These are phyloP conservation scores for Clathrospora elynae DNA, from an alignment of 2,329 filamentous ascomycete genomes.

Conservation along the genomic window DNA sequence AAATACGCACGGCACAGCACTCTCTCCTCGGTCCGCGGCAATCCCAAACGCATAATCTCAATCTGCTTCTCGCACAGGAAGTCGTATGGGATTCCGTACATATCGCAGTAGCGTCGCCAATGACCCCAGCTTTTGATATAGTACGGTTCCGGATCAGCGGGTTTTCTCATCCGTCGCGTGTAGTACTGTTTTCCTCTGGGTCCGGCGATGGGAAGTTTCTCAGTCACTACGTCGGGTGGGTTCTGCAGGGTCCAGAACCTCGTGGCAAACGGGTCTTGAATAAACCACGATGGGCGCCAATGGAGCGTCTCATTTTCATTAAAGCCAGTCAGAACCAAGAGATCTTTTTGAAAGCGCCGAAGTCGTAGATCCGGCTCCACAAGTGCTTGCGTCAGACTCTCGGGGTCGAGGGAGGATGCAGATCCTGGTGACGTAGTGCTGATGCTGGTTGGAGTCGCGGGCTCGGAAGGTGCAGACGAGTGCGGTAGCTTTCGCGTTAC, in stretches of 20 bases:
- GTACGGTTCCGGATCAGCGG: constrained; percentile 17
- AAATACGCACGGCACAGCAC: constrained; percentile 11
- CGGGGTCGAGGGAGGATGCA: background rate
- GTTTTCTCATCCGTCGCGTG: constrained; percentile 31
- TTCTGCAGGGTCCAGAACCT: constrained; percentile 38
- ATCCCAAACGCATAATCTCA: constrained; percentile 24
- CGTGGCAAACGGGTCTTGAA: background rate
- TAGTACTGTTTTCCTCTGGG: constrained; percentile 8
- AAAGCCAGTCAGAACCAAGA: constrained; percentile 35
- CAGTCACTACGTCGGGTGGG: constrained; percentile 38
- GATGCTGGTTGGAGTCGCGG: constrained; percentile 1
- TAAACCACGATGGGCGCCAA: constrained; percentile 41
- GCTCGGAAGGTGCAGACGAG: background rate
- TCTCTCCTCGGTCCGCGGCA: constrained; percentile 11
- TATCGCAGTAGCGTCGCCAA: constrained; percentile 30
- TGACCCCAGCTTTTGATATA: constrained; percentile 31
- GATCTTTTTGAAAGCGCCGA: constrained; percentile 34
- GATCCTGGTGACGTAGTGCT: background rate
- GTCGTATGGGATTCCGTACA: constrained; percentile 29
- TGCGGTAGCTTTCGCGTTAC: background rate
- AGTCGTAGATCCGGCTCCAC: constrained; percentile 18
- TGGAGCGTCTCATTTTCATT: constrained; percentile 34
- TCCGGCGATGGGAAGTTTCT: constrained; percentile 15
- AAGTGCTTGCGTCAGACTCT: constrained; percentile 20
- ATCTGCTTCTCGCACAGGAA: constrained; percentile 33